Conservation (phyloP, 352 stramenopile genomes). For the Discostella stelligera region DNA sequence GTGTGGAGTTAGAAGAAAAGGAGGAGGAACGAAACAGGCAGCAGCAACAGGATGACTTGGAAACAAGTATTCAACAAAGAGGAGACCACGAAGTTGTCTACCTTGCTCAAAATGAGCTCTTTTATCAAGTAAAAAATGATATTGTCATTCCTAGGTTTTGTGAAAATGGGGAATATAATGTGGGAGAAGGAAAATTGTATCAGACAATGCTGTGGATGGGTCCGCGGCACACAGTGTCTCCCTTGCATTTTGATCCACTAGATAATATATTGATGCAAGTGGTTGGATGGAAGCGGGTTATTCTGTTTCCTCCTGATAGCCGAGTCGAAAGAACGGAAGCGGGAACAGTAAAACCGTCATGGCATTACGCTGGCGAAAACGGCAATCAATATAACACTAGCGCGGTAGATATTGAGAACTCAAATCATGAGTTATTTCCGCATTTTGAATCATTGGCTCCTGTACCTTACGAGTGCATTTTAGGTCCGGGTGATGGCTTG, state of each 20-base stretch:
- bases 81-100: constrained; percentile 58
- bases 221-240: constrained; percentile 59
- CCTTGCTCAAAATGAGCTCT: constrained; percentile 78
- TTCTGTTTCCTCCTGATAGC: constrained; percentile 41
- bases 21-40: constrained; percentile 2
- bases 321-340: constrained; percentile 6
- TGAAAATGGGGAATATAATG: constrained; percentile 28
- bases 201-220: constrained; percentile 77
- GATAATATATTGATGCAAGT: constrained; percentile 78
- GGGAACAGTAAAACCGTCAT: constrained; percentile 11
- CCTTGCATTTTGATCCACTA: constrained; percentile 76
- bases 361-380: constrained; percentile 59
- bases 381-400: constrained; percentile 73
- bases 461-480: constrained; percentile 40
- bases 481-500: constrained; percentile 69
- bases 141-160: constrained; percentile 62
- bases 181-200: constrained; percentile 69
- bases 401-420: constrained; percentile 57
- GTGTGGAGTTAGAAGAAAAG: constrained; percentile 40
- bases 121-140: constrained; percentile 47
- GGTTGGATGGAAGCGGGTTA: constrained; percentile 63
- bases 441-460: constrained; percentile 43
- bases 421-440: constrained; percentile 53
- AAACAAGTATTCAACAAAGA: constrained; percentile 11
- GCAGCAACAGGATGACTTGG: background rate